phyloP scores from a whole-genome alignment of 2,329 filamentous ascomycete genomes.

The Colletotrichum coccodes region DNA sequence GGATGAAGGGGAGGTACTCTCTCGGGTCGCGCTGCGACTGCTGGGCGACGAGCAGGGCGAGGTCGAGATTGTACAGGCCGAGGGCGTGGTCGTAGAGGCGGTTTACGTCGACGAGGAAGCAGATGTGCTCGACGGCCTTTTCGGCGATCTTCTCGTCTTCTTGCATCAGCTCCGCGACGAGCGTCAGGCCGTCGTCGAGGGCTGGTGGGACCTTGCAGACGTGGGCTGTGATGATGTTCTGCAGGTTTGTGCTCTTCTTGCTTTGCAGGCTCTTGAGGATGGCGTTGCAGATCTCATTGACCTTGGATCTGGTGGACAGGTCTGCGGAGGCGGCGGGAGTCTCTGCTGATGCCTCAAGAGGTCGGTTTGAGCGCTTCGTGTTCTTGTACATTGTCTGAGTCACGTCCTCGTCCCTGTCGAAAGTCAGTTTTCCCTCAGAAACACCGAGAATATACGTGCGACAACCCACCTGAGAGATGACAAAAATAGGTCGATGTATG shows the following conservation, averaged over 20 bases:
- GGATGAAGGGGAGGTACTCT: slow-evolving; percentile 95
- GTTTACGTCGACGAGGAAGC: slow-evolving; percentile 95
- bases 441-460: neutral
- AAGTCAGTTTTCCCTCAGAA: slow-evolving; percentile 37
- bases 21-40: slow-evolving; percentile 95
- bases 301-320: slow-evolving; percentile 63
- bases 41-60: slow-evolving; percentile 90
- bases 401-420: slow-evolving; percentile 83
- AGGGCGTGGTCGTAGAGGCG: slow-evolving; percentile 90
- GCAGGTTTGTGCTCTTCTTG: slow-evolving; percentile 73
- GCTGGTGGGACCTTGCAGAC: slow-evolving; percentile 94
- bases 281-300: slow-evolving; percentile 89
- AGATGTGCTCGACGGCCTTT: slow-evolving; percentile 94
- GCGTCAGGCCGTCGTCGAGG: slow-evolving; percentile 81
- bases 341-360: slow-evolving; percentile 25
- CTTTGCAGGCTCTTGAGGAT: slow-evolving; percentile 76
- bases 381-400: slow-evolving; percentile 93
- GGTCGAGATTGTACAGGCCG: slow-evolving; percentile 89
- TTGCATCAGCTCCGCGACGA: slow-evolving; percentile 80
- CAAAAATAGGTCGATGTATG: slow-evolving; percentile 90
- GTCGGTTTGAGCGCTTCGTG: slow-evolving; percentile 63
- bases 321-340: slow-evolving; percentile 25
- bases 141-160: slow-evolving; percentile 80
- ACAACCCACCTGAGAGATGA: slow-evolving; percentile 78
- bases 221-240: slow-evolving; percentile 94